Conservation (phyloP, 805 yeast species). For the Saccharomycopsis sp. region DNA sequence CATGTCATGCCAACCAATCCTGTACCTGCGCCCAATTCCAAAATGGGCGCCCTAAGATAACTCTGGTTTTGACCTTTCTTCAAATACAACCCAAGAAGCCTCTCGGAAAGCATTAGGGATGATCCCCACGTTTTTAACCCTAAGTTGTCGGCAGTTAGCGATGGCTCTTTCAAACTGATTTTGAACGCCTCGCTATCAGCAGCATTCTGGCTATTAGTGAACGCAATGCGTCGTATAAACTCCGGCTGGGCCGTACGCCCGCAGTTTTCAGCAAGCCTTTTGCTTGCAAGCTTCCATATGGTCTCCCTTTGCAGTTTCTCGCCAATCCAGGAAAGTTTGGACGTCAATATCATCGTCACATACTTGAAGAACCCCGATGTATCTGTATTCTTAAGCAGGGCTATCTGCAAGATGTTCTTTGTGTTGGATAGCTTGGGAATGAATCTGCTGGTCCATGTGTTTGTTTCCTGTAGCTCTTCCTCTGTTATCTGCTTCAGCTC, state of each 20-base stretch:
- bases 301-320: conserved; percentile 27
- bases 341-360: conserved; percentile 44
- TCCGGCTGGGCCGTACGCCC: conserved; percentile 82
- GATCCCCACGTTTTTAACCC: conserved; percentile 98
- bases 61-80: conserved; percentile 14
- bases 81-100: conserved; percentile 35
- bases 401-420: conserved; percentile 27
- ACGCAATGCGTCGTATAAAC: conserved; percentile 49
- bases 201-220: conserved; percentile 29
- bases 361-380: conserved; percentile 36
- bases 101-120: conserved; percentile 56
- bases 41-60: conserved; percentile 25
- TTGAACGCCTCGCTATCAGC: background rate
- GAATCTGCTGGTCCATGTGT: conserved; percentile 39
- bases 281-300: conserved; percentile 51
- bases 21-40: conserved; percentile 94
- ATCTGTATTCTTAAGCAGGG: conserved; percentile 24
- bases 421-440: conserved; percentile 27
- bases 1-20: conserved; percentile 81
- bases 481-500: conserved; percentile 28
- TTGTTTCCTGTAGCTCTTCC: conserved; percentile 25
- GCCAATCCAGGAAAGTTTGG: conserved; percentile 41
- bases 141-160: conserved; percentile 76
- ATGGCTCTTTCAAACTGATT: conserved; percentile 63
- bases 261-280: conserved; percentile 69